These are phyloP conservation scores for Trichoderma guizhouense DNA, from an alignment of 2,329 filamentous ascomycete genomes.

Conservation along the genomic window DNA sequence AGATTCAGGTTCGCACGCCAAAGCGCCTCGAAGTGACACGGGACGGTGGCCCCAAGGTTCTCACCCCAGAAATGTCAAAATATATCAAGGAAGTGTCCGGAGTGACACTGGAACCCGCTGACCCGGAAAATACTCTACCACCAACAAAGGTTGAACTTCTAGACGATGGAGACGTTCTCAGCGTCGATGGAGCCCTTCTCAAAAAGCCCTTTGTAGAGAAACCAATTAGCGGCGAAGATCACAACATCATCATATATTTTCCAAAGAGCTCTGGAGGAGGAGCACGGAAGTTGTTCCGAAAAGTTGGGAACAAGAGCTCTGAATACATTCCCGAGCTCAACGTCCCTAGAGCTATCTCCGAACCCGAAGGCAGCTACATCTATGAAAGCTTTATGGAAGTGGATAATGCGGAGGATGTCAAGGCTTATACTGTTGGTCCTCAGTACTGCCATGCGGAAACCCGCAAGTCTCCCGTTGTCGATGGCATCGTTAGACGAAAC, in stretches of 20 bases:
- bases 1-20: constrained; percentile 85
- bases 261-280: constrained; percentile 82
- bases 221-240: constrained; percentile 95
- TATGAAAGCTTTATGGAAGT: constrained; percentile 97
- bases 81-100: constrained; percentile 79
- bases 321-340: constrained; percentile 79
- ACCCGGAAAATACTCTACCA: constrained; percentile 58
- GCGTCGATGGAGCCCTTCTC: constrained; percentile 78
- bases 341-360: constrained; percentile 75
- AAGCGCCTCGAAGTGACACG: constrained; percentile 85
- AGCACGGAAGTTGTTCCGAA: constrained; percentile 87
- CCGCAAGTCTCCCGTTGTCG: constrained; percentile 93
- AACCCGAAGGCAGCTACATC: constrained; percentile 80
- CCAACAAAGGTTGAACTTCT: constrained; percentile 76
- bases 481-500: constrained; percentile 91
- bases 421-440: constrained; percentile 94
- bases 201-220: constrained; percentile 98
- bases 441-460: constrained; percentile 96
- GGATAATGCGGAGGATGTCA: constrained; percentile 96
- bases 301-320: constrained; percentile 98
- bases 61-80: constrained; percentile 75
- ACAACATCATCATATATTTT: constrained; percentile 98
- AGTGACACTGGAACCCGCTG: constrained; percentile 67
- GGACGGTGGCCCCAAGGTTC: constrained; percentile 79
- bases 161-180: constrained; percentile 84